Percentiles rank a stretch among this genome's conserved stretches.
These are phyloP conservation scores for Discostella pseudostelligera DNA, from an alignment of 108 stramenopile species.

Conservation along the genomic window DNA sequence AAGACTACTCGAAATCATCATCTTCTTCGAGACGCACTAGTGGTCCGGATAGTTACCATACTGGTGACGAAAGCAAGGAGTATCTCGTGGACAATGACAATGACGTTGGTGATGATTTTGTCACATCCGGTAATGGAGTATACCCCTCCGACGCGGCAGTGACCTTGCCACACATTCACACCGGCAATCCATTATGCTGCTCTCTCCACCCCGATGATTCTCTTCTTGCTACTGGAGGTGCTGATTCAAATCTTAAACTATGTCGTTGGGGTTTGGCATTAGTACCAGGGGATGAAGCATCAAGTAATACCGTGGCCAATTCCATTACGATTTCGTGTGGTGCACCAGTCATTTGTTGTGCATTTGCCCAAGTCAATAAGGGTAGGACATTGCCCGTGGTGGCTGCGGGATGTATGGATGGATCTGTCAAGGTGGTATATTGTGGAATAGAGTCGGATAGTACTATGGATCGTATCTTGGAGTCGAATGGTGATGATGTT, in stretches of 20 bases:
- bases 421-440: conserved; percentile 54
- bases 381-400: conserved; percentile 42
- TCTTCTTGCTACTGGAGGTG: conserved; percentile 76
- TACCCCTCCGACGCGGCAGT: conserved; percentile 52
- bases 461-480: conserved; percentile 12
- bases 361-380: conserved; percentile 52
- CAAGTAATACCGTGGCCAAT: conserved; percentile 40
- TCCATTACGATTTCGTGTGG: conserved; percentile 52
- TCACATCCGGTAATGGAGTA: conserved; percentile 66
- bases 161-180: conserved; percentile 59
- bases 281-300: conserved; percentile 40
- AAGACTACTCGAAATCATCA: conserved; percentile 37
- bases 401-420: conserved; percentile 81
- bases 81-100: conserved; percentile 16
- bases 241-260: conserved; percentile 58
- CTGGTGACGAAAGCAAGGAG: conserved; percentile 21
- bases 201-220: conserved; percentile 63
- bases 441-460: conserved; percentile 37
- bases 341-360: conserved; percentile 70
- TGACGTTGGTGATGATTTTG: conserved; percentile 56
- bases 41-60: not conserved
- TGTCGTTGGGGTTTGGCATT: conserved; percentile 66
- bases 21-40: conserved; percentile 6
- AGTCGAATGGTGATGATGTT: conserved; percentile 19
- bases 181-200: conserved; percentile 68